Percentiles rank a stretch among this genome's conserved stretches.
Evolutionary conservation across 768 basidiomycete genomes (phyloP).

Genomic region (Psilocybe cyanescens): DNA sequence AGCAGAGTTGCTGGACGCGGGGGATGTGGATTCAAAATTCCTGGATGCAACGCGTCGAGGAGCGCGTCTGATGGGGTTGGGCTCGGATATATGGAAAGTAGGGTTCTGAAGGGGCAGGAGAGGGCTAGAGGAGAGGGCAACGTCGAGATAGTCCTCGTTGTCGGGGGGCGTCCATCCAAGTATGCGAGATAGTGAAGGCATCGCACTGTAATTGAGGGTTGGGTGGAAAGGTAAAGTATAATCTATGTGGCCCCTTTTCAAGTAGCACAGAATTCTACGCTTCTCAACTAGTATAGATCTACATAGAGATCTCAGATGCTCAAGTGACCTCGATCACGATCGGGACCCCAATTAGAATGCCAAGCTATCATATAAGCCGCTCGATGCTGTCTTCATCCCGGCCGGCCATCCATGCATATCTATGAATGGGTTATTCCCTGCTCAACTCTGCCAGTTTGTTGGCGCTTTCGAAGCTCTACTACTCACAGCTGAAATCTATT

Average conservation of each 20-base stretch:
- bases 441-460: not conserved
- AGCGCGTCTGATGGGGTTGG: conserved; percentile 16
- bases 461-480: not conserved
- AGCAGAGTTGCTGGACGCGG: conserved; percentile 26
- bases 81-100: conserved; percentile 27
- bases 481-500: not conserved
- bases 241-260: conserved; percentile 14
- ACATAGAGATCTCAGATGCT: conserved; percentile 14
- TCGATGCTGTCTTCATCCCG: conserved; percentile 8
- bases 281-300: conserved; percentile 20
- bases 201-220: conserved; percentile 14
- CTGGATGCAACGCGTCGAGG: conserved; percentile 10
- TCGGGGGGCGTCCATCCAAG: conserved; percentile 37
- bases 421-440: conserved; percentile 6
- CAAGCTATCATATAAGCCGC: conserved; percentile 11
- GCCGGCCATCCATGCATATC: conserved; percentile 14
- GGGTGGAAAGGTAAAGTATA: conserved; percentile 9
- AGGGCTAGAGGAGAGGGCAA: conserved; percentile 18
- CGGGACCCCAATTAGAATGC: conserved; percentile 12
- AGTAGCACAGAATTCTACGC: conserved; percentile 6
- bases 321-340: conserved; percentile 25
- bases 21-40: conserved; percentile 19
- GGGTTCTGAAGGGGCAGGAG: conserved; percentile 24
- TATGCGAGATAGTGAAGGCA: conserved; percentile 26
- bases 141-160: conserved; percentile 29